These are phyloP conservation scores for Cichorium intybus DNA, from an alignment of 140 eudicot species.

Conservation along the genomic window DNA sequence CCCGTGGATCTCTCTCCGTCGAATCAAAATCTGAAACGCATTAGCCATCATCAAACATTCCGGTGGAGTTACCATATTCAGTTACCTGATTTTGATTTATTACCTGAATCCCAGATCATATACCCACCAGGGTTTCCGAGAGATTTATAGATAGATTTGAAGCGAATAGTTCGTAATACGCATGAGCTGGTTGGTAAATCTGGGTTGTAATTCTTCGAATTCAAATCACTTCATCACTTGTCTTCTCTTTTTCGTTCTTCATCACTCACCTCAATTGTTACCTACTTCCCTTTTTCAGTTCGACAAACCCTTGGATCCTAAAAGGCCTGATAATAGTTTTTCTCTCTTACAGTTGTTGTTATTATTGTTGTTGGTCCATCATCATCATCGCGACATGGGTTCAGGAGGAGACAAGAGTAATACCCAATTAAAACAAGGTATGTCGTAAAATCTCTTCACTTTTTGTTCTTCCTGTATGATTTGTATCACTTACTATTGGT, in stretches of 20 bases:
- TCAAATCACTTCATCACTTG: constrained; percentile 60
- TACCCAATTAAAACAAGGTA: too few relatives aligned
- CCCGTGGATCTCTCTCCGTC: background rate
- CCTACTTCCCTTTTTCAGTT: constrained; percentile 28
- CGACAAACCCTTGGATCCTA: constrained; percentile 36
- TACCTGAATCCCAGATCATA: constrained; percentile 1
- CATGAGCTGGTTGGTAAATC: constrained; percentile 78
- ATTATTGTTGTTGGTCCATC: constrained; percentile 36
- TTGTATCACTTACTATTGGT: background rate
- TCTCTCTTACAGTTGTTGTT: background rate
- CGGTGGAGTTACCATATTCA: background rate
- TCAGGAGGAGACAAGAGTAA: too few relatives aligned
- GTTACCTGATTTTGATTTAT: background rate
- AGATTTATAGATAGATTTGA: too few relatives aligned
- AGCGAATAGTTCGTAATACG: too few relatives aligned
- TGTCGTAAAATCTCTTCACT: background rate
- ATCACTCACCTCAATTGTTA: constrained; percentile 42
- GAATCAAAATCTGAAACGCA: background rate
- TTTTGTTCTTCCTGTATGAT: background rate
- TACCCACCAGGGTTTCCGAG: constrained; percentile 8
- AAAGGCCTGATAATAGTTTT: constrained; percentile 7
- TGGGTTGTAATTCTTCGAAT: constrained; percentile 46
- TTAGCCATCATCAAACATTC: background rate
- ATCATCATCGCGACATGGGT: too few relatives aligned
- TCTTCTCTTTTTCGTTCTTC: constrained; percentile 35